phyloP scores from a whole-genome alignment of 495 filamentous ascomycete genomes.

The Aspergillus panamensis region DNA sequence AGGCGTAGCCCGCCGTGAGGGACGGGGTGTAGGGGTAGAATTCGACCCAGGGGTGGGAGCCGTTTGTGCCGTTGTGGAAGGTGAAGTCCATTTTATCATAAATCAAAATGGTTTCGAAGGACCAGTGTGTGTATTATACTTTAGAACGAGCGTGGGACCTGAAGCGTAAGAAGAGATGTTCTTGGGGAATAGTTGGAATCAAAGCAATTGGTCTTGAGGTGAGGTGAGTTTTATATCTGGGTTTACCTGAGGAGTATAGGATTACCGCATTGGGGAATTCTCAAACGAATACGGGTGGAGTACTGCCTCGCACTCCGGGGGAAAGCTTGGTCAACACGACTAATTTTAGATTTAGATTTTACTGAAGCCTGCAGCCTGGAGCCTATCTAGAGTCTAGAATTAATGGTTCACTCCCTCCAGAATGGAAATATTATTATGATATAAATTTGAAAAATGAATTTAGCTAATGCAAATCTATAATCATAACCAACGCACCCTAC shows the following conservation, averaged over 20 bases:
- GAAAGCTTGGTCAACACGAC: constrained; percentile 4
- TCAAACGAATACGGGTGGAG: constrained; percentile 35
- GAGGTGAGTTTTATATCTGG: constrained; percentile 17
- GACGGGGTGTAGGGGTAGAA: constrained; percentile 51
- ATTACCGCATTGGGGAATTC: constrained; percentile 28
- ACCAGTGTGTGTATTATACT: not conserved
- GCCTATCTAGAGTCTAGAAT: too few relatives aligned
- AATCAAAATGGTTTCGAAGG: not conserved
- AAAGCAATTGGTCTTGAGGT: not conserved
- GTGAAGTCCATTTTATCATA: constrained; percentile 34
- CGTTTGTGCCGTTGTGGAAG: constrained; percentile 32
- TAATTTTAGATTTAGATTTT: too few relatives aligned
- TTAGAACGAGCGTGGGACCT: not conserved
- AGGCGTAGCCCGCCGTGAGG: constrained; percentile 43
- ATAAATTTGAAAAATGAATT: too few relatives aligned
- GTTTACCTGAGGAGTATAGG: constrained; percentile 4
- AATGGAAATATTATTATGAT: too few relatives aligned
- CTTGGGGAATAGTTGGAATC: not conserved
- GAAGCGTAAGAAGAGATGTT: not conserved
- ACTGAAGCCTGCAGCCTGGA: too few relatives aligned
- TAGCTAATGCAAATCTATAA: too few relatives aligned
- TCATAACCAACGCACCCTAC: constrained; percentile 9
- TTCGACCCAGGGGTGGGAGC: constrained; percentile 33
- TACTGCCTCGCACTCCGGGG: not conserved
- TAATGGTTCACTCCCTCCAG: too few relatives aligned